Percentiles rank a stretch among this genome's conserved stretches.
phyloP scores from a whole-genome alignment of 139 green algal genomes.

The Micractinium conductrix region DNA sequence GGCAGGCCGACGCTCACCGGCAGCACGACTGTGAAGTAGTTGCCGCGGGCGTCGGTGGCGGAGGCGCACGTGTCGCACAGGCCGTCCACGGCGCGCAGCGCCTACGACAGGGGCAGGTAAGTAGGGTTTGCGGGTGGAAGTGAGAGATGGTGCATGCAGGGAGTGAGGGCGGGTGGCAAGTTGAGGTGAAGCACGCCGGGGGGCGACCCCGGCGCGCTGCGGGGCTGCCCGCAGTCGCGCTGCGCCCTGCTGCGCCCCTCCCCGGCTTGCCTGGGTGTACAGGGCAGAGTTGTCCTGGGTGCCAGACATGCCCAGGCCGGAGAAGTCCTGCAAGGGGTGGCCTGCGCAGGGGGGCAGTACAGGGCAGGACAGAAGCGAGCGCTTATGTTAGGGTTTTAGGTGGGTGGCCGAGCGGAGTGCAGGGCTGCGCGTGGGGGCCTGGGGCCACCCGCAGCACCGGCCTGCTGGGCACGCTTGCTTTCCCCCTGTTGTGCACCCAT shows the following conservation, averaged over 20 bases:
- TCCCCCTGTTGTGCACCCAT: too few species aligned
- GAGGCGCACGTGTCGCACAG: constrained; percentile 35
- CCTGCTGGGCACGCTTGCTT: too few species aligned
- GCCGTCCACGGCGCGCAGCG: constrained; percentile 40
- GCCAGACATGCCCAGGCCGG: constrained; percentile 32
- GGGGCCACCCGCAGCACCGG: too few species aligned
- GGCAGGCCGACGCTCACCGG: not conserved
- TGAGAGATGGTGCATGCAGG: not conserved
- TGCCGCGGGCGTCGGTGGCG: constrained; percentile 17
- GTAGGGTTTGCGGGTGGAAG: not conserved
- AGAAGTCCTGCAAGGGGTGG: constrained; percentile 33
- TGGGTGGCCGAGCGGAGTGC: too few species aligned
- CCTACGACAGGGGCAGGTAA: constrained; percentile 10
- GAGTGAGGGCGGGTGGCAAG: not conserved
- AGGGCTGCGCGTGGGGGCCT: too few species aligned
- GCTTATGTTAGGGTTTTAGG: too few species aligned
- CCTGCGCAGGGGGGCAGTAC: not conserved
- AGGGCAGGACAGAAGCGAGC: too few species aligned
- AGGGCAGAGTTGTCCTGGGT: constrained; percentile 8
- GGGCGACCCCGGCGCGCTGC: not conserved
- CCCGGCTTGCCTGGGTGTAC: constrained; percentile 13
- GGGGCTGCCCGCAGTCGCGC: not conserved
- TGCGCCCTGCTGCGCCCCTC: too few species aligned
- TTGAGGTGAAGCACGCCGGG: too few species aligned
- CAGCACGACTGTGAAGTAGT: constrained; percentile 34